phyloP scores from a whole-genome alignment of 495 filamentous ascomycete species.

The Daldinia grandis region DNA sequence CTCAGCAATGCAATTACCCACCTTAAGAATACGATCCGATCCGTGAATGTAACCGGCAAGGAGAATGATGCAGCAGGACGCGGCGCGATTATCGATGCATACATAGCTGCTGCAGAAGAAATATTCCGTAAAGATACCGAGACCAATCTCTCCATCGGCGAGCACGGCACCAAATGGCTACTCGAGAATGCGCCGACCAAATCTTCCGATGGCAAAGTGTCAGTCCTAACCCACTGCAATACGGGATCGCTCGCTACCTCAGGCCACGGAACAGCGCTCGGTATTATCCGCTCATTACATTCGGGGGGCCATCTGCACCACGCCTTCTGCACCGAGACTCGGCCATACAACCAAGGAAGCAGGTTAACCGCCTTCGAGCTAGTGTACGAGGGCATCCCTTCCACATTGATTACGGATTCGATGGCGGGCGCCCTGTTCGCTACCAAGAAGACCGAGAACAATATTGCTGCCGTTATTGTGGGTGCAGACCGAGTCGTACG shows the following conservation, averaged over 20 bases:
- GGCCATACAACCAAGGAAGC: constrained; percentile 97
- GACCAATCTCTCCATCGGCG: constrained; percentile 86
- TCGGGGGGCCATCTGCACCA: constrained; percentile 69
- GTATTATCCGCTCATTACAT: constrained; percentile 88
- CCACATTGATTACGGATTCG: constrained; percentile 92
- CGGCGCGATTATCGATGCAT: constrained; percentile 65
- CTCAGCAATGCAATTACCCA: constrained; percentile 87
- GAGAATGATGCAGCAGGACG: constrained; percentile 47
- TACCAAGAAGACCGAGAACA: constrained; percentile 60
- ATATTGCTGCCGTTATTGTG: constrained; percentile 87
- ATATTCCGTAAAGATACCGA: constrained; percentile 88
- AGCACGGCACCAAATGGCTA: constrained; percentile 86
- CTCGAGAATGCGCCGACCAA: constrained; percentile 52
- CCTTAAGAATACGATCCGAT: constrained; percentile 66
- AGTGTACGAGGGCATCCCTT: constrained; percentile 90
- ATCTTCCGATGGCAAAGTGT: constrained; percentile 59
- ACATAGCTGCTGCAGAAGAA: constrained; percentile 79
- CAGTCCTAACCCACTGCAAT: constrained; percentile 95
- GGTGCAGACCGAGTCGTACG: constrained; percentile 94
- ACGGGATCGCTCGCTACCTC: constrained; percentile 97
- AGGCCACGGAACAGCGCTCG: constrained; percentile 93
- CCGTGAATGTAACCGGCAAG: constrained; percentile 46
- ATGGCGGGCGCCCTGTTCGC: constrained; percentile 88
- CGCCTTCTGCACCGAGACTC: constrained; percentile 95
- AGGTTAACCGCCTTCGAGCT: constrained; percentile 95